phyloP scores from a whole-genome alignment of 495 filamentous ascomycete species.

The Talaromyces proteolyticus region DNA sequence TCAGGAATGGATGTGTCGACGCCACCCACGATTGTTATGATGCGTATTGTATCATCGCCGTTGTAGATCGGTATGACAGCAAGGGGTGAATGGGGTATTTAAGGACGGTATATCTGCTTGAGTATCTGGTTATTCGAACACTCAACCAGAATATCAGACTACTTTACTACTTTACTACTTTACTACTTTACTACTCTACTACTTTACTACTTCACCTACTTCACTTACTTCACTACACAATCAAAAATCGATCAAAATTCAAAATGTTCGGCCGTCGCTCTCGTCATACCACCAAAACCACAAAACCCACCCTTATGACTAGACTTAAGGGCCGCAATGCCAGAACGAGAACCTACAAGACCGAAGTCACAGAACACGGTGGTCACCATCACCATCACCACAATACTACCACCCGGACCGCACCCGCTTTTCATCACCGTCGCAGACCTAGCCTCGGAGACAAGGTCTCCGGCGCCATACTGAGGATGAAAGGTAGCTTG shows the following conservation, averaged over 20 bases:
- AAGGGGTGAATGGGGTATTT: too few species aligned
- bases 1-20: neutral
- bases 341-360: slow-evolving; percentile 20
- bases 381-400: slow-evolving; percentile 1
- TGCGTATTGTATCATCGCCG: neutral
- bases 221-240: neutral
- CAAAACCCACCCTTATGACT: slow-evolving; percentile 42
- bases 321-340: slow-evolving; percentile 22
- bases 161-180: too few species aligned
- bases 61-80: too few species aligned
- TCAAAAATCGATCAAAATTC: neutral
- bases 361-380: slow-evolving; percentile 8
- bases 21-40: neutral
- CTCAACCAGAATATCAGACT: too few species aligned
- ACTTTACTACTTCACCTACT: neutral
- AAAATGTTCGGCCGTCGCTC: slow-evolving; percentile 24
- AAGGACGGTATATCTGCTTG: neutral
- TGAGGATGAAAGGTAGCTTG: slow-evolving; percentile 58
- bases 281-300: slow-evolving; percentile 24
- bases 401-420: slow-evolving; percentile 11
- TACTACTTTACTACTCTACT: too few species aligned
- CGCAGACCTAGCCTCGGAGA: slow-evolving; percentile 56
- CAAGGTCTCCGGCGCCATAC: slow-evolving; percentile 62
- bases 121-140: neutral
- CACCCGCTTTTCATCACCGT: slow-evolving; percentile 45